Conservation (phyloP, 202 grass and related monocot genomes). For the Eragrostis tef region DNA sequence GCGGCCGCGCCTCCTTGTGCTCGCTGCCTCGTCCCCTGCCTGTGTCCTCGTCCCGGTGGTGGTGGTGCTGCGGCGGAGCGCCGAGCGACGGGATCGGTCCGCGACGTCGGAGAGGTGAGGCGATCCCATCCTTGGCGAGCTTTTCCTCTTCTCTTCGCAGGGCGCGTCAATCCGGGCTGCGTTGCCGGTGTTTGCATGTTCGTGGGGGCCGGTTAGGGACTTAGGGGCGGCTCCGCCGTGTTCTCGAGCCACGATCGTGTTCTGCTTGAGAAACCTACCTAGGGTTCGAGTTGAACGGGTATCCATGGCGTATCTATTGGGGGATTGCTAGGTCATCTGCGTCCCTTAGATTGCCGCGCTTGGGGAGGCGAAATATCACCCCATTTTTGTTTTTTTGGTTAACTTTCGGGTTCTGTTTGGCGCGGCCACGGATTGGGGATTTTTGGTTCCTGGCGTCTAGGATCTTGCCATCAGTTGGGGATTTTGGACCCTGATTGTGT, state of each 20-base stretch:
- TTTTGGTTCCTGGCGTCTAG: not conserved
- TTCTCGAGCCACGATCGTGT: not conserved
- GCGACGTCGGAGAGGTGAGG: conserved; percentile 44
- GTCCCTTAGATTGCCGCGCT: not conserved
- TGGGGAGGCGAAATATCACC: not conserved
- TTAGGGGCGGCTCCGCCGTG: not conserved
- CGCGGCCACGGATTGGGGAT: not conserved
- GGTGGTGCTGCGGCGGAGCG: not conserved
- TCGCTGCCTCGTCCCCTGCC: too few relatives aligned
- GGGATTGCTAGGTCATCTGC: not conserved
- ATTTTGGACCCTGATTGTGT: not conserved
- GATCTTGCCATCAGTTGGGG: not conserved
- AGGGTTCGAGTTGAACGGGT: not conserved
- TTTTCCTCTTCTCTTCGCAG: not conserved
- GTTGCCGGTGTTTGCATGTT: not conserved
- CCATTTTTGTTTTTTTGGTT: not conserved
- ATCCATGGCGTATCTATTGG: not conserved
- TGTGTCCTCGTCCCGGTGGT: not conserved
- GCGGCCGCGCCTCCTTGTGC: not conserved
- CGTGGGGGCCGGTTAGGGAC: not conserved
- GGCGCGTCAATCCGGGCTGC: not conserved
- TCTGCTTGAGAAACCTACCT: not conserved
- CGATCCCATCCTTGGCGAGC: not conserved
- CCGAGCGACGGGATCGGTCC: not conserved
- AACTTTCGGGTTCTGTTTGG: not conserved